These are phyloP conservation scores for Solanum hybrid DNA, from an alignment of 305 asterid genomes.

Conservation along the genomic window DNA sequence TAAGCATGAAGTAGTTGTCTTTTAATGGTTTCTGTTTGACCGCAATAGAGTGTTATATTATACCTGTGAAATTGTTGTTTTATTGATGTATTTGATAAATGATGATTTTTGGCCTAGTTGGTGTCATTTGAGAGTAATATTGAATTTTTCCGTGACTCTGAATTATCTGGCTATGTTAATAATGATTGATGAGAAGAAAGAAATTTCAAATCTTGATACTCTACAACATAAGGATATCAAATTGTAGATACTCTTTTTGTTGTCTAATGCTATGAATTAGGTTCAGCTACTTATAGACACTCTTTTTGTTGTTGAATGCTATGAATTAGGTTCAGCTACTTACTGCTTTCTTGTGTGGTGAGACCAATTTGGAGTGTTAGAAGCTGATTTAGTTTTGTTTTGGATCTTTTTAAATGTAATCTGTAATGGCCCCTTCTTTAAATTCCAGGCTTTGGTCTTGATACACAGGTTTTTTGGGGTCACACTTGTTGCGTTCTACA, in stretches of 20 bases:
- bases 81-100: background rate
- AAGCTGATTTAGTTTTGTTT: background rate
- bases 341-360: background rate
- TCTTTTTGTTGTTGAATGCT: background rate
- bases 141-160: background rate
- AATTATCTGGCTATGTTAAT: background rate
- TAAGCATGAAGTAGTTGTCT: background rate
- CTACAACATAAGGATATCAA: background rate
- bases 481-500: conserved; percentile 70
- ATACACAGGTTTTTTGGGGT: conserved; percentile 80
- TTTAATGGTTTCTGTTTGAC: background rate
- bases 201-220: background rate
- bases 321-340: background rate
- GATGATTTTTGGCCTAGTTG: background rate
- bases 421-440: conserved; percentile 10
- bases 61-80: background rate
- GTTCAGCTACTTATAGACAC: background rate
- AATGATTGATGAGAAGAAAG: background rate
- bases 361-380: background rate
- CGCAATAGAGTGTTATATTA: background rate
- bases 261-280: background rate
- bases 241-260: background rate
- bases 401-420: too few species aligned
- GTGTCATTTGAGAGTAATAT: background rate
- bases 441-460: conserved; percentile 70